A percentile compares a stretch with the other conserved stretches of the same genome.
phyloP scores from a whole-genome alignment of 768 basidiomycete species.

The Auricularia sp. region DNA sequence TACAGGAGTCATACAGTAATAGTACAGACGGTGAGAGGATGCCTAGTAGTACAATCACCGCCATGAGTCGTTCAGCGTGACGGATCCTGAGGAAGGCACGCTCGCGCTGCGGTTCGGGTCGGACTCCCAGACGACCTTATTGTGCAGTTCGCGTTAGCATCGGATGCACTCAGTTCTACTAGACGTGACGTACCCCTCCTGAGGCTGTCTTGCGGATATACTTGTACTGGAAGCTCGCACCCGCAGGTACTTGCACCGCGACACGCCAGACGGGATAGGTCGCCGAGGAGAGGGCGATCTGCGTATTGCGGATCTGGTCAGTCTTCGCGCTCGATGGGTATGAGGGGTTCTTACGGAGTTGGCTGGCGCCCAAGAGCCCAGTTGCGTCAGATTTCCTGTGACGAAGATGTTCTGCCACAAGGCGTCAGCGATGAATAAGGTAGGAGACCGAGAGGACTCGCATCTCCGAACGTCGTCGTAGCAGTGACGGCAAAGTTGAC shows the following conservation, averaged over 20 bases:
- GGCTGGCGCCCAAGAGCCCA: conserved; percentile 41
- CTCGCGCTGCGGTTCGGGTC: conserved; percentile 46
- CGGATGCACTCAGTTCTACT: conserved; percentile 12
- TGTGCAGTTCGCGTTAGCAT: too few relatives aligned
- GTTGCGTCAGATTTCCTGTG: conserved; percentile 43
- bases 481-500: conserved; percentile 46
- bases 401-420: conserved; percentile 45
- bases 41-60: conserved; percentile 18
- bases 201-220: conserved; percentile 46
- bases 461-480: conserved; percentile 49
- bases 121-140: conserved; percentile 48
- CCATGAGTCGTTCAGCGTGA: conserved; percentile 35
- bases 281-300: conserved; percentile 44
- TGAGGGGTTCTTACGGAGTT: conserved; percentile 29
- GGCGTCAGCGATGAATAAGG: background rate
- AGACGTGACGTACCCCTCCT: conserved; percentile 27
- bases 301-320: background rate
- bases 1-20: too few relatives aligned
- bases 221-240: conserved; percentile 46
- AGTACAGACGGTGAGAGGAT: too few relatives aligned
- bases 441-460: conserved; percentile 13
- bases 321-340: background rate
- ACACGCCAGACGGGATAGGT: conserved; percentile 46
- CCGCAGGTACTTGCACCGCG: conserved; percentile 38
- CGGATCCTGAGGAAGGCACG: conserved; percentile 29